phyloP scores from a whole-genome alignment of 768 basidiomycete species.

The Suillus brevipes region DNA sequence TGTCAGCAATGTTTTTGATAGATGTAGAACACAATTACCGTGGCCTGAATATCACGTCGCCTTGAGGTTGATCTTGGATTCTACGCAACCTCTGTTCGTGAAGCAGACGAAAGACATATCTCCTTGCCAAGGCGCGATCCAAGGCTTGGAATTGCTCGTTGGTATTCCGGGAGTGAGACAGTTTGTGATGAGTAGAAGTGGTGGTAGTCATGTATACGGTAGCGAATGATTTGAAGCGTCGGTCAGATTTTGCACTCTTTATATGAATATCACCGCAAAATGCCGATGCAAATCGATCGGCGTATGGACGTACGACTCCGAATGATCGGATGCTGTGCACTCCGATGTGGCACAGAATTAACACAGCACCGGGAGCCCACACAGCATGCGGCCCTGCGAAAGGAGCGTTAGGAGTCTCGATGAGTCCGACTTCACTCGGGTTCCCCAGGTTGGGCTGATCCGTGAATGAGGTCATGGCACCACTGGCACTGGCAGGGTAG shows the following conservation, averaged over 20 bases:
- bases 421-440: no score
- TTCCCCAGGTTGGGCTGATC: no score
- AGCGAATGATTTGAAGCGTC: not conserved
- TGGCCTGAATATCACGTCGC: constrained; percentile 34
- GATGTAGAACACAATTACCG: constrained; percentile 19
- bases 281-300: not conserved
- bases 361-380: no score
- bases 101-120: constrained; percentile 28
- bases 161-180: constrained; percentile 23
- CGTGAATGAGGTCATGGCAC: no score
- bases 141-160: constrained; percentile 32
- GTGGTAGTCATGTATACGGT: constrained; percentile 23
- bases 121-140: constrained; percentile 32
- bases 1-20: constrained; percentile 15
- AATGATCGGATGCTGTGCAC: no score
- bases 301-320: no score
- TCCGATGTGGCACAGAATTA: no score
- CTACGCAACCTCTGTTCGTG: constrained; percentile 20
- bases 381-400: no score
- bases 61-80: constrained; percentile 24
- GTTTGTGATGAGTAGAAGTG: constrained; percentile 23
- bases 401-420: no score
- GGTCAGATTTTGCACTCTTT: not conserved
- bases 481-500: no score
- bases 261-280: not conserved